Base-by-base conservation (phyloP, 805 yeast genomes). In the Candida germanica region DNA sequence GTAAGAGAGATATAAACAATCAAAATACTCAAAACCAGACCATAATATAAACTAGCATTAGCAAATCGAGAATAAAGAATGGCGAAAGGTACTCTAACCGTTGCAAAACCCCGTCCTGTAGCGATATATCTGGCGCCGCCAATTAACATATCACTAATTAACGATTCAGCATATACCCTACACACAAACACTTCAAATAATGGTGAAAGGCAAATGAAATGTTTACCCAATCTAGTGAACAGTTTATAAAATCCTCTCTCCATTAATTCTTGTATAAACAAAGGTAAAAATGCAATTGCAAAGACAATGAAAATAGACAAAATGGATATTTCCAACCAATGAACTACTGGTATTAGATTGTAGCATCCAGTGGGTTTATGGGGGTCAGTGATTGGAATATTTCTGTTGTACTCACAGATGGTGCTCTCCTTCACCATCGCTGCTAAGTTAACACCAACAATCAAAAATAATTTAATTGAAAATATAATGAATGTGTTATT, bases 91-190 rank as follows among this genome's bases (percentile, higher is more conserved):
- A 80, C 79, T 69, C 93, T 77, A 13, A 84, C 76, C 32, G 89
- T 83, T 29, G 91, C 91, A 57, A 84, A 83, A 49, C 93, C 89
- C 71, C 94, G 75, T 58, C 93, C 93, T 12, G 93, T 84, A 27
- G 89, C 79, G 54, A 84, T 82, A 66, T 84, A 84, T 66, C 87
- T 79, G 44, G 94, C 94, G 60, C 93, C 93, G 61, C 94, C 94
- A 46, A 83, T 77, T 34, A 83, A 70, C 60, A 84, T 70, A 65
- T 84, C 89, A 53, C 79, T 79, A 38, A 75, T 63, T 49, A 84
- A 64, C 9, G 93, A 77, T 27, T 83, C 71, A 26, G 91, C 78
- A 59, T 84, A 84, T 45, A 83, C 77, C 61, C 81, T 86, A 60
- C 88, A 84, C 41, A 81, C 87, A 55, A 84, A 84, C 33, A 84